These are phyloP conservation scores for Ophiostoma ips DNA, from an alignment of 2,329 filamentous ascomycete genomes.

Conservation along the genomic window DNA sequence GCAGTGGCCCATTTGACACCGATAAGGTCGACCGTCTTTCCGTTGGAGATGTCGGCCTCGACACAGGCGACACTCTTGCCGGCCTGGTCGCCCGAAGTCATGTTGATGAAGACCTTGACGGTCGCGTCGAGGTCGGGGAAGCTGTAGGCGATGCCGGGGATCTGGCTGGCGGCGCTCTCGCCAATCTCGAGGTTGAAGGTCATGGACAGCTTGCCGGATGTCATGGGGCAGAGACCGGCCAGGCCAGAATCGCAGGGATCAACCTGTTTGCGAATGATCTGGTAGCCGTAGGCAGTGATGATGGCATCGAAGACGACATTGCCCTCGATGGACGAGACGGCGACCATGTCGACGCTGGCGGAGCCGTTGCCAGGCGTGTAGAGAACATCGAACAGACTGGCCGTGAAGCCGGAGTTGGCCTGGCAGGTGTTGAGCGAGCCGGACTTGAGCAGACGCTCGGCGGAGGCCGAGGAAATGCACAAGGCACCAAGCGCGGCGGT, in stretches of 20 bases:
- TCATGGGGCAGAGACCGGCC: constrained; percentile 68
- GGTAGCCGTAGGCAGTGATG: constrained; percentile 62
- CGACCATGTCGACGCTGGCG: constrained; percentile 54
- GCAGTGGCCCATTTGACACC: constrained; percentile 72
- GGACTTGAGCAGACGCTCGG: constrained; percentile 26
- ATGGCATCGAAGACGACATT: constrained; percentile 57
- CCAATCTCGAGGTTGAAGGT: constrained; percentile 48
- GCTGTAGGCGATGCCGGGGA: constrained; percentile 67
- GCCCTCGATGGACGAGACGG: constrained; percentile 59
- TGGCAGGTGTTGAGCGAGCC: constrained; percentile 64
- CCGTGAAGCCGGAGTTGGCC: constrained; percentile 62
- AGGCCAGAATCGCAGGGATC: constrained; percentile 55
- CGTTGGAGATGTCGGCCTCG: constrained; percentile 67
- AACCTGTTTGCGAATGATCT: constrained; percentile 44
- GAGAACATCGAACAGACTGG: constrained; percentile 64
- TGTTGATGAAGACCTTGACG: constrained; percentile 61
- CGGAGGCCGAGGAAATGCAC: constrained; percentile 15
- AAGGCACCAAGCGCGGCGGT: constrained; percentile 26
- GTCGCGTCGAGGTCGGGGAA: constrained; percentile 73
- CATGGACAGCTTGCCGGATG: constrained; percentile 42
- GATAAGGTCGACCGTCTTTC: constrained; percentile 68
- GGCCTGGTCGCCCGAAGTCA: constrained; percentile 31
- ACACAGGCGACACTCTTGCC: constrained; percentile 57
- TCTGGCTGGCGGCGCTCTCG: constrained; percentile 38
- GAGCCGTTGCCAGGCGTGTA: constrained; percentile 53